A percentile compares a stretch with the other conserved stretches of the same genome.
phyloP scores from a whole-genome alignment of 805 yeast genomes.

The Hanseniaspora mollemarum region DNA sequence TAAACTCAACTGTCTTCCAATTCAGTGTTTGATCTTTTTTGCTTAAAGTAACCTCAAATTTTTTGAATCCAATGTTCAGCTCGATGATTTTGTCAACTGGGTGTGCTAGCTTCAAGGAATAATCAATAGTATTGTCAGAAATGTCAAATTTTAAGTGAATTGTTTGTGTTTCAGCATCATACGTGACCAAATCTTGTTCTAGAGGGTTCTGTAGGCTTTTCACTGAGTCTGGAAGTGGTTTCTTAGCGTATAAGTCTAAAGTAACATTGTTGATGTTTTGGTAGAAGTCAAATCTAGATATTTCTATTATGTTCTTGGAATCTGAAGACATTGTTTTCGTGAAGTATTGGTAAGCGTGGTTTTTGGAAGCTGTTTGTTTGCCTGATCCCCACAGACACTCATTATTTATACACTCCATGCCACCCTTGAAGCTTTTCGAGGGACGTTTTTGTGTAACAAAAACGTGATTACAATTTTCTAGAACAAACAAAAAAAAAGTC shows the following conservation, averaged over 20 bases:
- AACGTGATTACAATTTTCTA: too few species aligned
- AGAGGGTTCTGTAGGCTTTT: not conserved
- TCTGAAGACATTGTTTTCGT: not conserved
- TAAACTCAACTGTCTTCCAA: conserved; percentile 43
- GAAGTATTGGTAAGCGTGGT: too few species aligned
- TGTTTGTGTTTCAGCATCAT: conserved; percentile 33
- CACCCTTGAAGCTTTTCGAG: too few species aligned
- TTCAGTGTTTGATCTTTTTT: conserved; percentile 35
- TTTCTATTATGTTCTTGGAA: conserved; percentile 8
- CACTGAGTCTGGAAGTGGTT: conserved; percentile 31
- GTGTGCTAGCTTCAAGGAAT: conserved; percentile 23
- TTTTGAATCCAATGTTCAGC: conserved; percentile 46
- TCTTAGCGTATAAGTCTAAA: conserved; percentile 60
- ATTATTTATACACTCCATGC: too few species aligned
- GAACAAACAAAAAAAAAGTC: too few species aligned
- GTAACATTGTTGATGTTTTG: conserved; percentile 50
- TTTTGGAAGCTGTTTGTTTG: too few species aligned
- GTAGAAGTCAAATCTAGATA: conserved; percentile 55
- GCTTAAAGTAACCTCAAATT: conserved; percentile 54
- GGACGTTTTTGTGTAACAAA: too few species aligned
- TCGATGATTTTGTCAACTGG: conserved; percentile 18
- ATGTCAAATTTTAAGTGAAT: conserved; percentile 27
- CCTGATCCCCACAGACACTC: too few species aligned
- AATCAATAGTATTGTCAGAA: conserved; percentile 29
- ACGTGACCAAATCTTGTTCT: conserved; percentile 24